Conservation (phyloP, 148 eudicot species). For the Cornus florida region DNA sequence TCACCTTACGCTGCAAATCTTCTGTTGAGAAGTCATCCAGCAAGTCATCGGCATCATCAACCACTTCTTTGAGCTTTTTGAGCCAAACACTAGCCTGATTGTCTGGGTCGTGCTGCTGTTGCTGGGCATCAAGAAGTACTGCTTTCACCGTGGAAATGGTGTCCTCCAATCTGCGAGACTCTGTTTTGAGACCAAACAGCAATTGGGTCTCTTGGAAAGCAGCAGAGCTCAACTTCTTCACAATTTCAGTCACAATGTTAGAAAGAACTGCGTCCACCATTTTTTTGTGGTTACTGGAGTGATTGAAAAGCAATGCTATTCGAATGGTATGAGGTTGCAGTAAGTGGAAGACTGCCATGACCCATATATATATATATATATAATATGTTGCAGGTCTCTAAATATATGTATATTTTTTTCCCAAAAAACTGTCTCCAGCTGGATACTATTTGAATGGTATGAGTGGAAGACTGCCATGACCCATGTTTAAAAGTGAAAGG, state of each 20-base stretch:
- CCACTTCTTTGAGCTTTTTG: slow-evolving; percentile 9
- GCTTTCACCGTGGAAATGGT: too few species aligned
- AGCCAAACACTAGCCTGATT: background rate
- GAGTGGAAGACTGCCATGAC: too few species aligned
- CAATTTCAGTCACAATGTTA: background rate
- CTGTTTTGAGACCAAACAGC: background rate
- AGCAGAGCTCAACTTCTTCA: background rate
- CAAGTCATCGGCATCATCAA: slow-evolving; percentile 23
- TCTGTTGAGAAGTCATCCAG: slow-evolving; percentile 6
- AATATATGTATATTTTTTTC: too few species aligned
- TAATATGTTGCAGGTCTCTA: too few species aligned
- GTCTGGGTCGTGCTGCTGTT: background rate
- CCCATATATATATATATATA: too few species aligned
- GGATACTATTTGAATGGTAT: too few species aligned
- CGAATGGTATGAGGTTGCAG: too few species aligned
- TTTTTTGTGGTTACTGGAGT: too few species aligned
- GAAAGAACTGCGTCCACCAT: background rate
- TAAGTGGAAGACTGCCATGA: too few species aligned
- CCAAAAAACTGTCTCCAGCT: too few species aligned
- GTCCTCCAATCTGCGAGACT: background rate
- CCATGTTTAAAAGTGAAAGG: too few species aligned
- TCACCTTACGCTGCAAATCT: background rate
- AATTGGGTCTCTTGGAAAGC: background rate
- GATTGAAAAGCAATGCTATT: too few species aligned
- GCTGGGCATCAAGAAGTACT: background rate